phyloP scores from a whole-genome alignment of 1,284 basidiomycete species.

The Rhodotorula sp. region DNA sequence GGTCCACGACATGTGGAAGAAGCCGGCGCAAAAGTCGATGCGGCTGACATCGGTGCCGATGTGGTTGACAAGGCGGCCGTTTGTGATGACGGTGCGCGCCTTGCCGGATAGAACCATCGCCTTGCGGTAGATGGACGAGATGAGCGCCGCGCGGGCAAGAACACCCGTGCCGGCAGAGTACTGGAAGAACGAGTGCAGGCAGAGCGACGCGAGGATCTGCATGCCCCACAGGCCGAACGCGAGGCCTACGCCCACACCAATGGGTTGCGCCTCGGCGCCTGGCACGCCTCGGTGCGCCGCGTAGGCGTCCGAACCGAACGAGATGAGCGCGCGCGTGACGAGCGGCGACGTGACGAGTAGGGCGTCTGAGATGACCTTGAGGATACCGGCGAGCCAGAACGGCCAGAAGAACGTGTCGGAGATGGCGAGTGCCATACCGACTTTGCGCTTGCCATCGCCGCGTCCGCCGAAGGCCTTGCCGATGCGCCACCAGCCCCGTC shows the following conservation, averaged over 20 bases:
- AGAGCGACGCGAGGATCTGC: conserved; percentile 68
- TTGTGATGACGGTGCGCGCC: conserved; percentile 76
- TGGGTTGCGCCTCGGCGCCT: conserved; percentile 59
- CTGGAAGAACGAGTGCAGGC: conserved; percentile 64
- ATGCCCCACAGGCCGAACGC: conserved; percentile 69
- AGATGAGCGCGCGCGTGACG: conserved; percentile 76
- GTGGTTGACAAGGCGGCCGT: conserved; percentile 85
- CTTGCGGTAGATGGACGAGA: conserved; percentile 81
- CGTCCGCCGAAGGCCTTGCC: conserved; percentile 38
- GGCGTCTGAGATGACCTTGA: conserved; percentile 64
- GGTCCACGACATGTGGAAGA: conserved; percentile 26
- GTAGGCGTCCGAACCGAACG: conserved; percentile 70
- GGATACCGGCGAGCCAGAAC: conserved; percentile 76
- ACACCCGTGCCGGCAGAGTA: conserved; percentile 72
- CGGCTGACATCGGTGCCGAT: conserved; percentile 89
- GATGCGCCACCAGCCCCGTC: conserved; percentile 36
- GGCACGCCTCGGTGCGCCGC: conserved; percentile 55
- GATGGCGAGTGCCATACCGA: conserved; percentile 31
- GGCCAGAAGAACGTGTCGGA: conserved; percentile 62
- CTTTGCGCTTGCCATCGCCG: conserved; percentile 31
- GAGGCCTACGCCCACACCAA: conserved; percentile 74
- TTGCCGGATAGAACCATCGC: conserved; percentile 76
- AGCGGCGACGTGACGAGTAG: conserved; percentile 18
- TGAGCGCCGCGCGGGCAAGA: conserved; percentile 79
- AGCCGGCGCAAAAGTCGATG: conserved; percentile 75